Base-by-base conservation (phyloP, 805 yeast genomes). In the Sungouiozyma ichnusensis region DNA sequence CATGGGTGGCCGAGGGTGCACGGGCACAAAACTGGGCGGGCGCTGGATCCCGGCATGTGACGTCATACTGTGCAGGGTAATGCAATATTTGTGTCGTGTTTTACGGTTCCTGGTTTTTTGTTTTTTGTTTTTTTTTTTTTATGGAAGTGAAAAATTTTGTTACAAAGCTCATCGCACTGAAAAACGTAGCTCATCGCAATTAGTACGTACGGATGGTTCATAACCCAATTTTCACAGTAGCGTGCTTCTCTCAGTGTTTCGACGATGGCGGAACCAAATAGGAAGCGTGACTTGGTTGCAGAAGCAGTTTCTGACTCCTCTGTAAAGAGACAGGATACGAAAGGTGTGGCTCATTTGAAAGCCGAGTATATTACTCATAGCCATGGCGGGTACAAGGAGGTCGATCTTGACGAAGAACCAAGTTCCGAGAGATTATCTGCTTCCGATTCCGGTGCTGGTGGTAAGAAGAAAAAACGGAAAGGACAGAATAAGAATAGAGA, bases 401-500 rank as follows among this genome's bases (percentile, higher is more conserved):
- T 33, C 20, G 68, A 69, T 24, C 29, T 24, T 45, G 78, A 74
- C 44, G 72, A 68, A 41, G 73, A 68, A 42, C 62, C 64, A 6
- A 64, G 70, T 2, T 55, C 60, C 17, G 71, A 64, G 20, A 57
- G 70, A 43, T 57, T 51, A 15, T 64, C 67, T 27, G 74, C 69
- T 36, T 73, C 70, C 9, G 73, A 67, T 42, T 6, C 33, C 3
- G 73, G 64, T 43, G 58, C 68, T 27, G 56, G 60, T 38, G 60
- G 60, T 19, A 62, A 65, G 24, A 67, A 66, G 41, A 60, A 64
- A 44, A 79, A 74, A 55, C 66, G 67, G 39, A 68, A 85, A 45
- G 95, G 95, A 0, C 95, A 86, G 64, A 86, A 86, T 62, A 85
- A 86, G 60, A 76, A 76, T 45, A 71, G 97, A 53, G 88, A 83